Conservation (phyloP, 2,329 filamentous ascomycete species). For the Ophiostoma tasmaniense region DNA sequence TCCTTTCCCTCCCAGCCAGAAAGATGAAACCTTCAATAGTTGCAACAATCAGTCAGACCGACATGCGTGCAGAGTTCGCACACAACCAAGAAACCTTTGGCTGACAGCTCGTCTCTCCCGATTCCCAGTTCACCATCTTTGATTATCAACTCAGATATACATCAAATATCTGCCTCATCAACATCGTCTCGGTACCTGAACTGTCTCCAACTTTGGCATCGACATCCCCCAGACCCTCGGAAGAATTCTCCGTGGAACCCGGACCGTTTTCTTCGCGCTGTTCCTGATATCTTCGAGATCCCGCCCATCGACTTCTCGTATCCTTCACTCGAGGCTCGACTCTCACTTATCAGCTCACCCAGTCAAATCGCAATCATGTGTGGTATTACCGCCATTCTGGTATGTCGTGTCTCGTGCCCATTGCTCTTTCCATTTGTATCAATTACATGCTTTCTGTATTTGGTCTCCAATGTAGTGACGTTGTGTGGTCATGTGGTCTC, state of each 20-base stretch:
- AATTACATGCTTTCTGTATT: neutral
- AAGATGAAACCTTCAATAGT: constrained; percentile 4
- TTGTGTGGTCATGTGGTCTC: neutral
- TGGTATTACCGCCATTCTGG: constrained; percentile 17
- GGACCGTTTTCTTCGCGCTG: neutral
- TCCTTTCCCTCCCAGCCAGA: constrained; percentile 5
- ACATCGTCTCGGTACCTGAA: neutral
- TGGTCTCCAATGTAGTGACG: neutral
- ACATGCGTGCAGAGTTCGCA: constrained; percentile 6
- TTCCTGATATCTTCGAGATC: neutral
- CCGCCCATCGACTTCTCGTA: neutral
- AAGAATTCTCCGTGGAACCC: neutral
- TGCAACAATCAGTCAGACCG: neutral
- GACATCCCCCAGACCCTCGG: neutral
- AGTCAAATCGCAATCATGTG: constrained; percentile 15
- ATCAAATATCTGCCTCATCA: neutral
- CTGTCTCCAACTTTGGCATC: neutral
- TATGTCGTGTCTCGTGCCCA: constrained; percentile 9
- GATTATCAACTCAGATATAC: neutral
- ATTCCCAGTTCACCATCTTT: neutral
- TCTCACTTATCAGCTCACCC: neutral
- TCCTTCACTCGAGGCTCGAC: neutral
- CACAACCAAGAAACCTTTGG: constrained; percentile 4
- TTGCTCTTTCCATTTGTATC: neutral
- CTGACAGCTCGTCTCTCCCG: constrained; percentile 6